Conservation (phyloP, 2,329 filamentous ascomycete species). For the Drechmeria coniospora region DNA sequence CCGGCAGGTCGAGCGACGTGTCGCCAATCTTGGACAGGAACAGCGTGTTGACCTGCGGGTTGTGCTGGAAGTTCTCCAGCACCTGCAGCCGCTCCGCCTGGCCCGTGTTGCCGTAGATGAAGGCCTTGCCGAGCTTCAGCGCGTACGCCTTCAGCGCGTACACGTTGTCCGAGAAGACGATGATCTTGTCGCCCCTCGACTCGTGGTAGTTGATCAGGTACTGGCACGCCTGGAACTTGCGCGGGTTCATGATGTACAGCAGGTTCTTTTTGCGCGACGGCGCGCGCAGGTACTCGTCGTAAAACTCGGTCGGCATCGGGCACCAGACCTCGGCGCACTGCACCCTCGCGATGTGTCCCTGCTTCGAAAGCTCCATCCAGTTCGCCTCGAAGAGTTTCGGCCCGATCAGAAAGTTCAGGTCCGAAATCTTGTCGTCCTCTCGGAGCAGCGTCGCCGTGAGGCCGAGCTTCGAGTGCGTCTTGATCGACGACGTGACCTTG, state of each 20-base stretch:
- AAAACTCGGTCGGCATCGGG: conserved; percentile 97
- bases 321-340: conserved; percentile 99
- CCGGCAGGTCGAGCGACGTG: conserved; percentile 90
- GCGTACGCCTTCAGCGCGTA: conserved; percentile 83
- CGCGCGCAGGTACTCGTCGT: conserved; percentile 75
- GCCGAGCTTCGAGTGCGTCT: conserved; percentile 88
- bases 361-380: conserved; percentile 96
- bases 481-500: conserved; percentile 83
- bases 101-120: conserved; percentile 78
- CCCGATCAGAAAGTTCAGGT: conserved; percentile 93
- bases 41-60: conserved; percentile 76
- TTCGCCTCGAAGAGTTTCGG: conserved; percentile 97
- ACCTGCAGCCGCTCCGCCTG: conserved; percentile 77
- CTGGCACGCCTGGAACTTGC: conserved; percentile 93
- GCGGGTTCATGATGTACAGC: conserved; percentile 93
- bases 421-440: conserved; percentile 96
- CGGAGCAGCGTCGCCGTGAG: conserved; percentile 84
- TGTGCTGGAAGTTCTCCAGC: conserved; percentile 89
- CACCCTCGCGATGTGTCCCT: conserved; percentile 91
- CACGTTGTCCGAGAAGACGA: conserved; percentile 95
- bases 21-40: conserved; percentile 97
- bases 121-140: conserved; percentile 68
- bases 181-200: conserved; percentile 87
- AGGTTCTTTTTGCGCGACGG: conserved; percentile 32
- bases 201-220: conserved; percentile 98